Evolutionary conservation across 179 eudicot species (phyloP).

Genomic region (Heliamphora pulchella): DNA sequence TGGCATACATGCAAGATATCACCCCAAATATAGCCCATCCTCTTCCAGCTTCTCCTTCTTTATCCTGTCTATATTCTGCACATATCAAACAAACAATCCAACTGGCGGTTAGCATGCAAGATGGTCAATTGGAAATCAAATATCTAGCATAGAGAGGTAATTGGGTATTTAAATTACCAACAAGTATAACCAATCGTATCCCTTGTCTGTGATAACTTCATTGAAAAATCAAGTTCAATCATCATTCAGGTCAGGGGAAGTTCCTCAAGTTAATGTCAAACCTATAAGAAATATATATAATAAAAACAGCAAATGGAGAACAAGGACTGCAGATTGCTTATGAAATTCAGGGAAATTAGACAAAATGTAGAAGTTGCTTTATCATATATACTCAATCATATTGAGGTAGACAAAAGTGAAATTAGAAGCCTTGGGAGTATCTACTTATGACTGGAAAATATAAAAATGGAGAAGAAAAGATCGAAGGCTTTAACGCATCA

Average conservation of each 20-base stretch:
- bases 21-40: conserved; percentile 95
- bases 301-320: neutral
- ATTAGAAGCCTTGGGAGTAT: neutral
- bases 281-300: neutral
- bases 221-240: neutral
- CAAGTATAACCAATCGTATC: neutral
- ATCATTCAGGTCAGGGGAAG: conserved; percentile 3
- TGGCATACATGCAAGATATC: conserved; percentile 60
- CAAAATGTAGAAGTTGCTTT: neutral
- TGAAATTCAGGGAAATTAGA: neutral
- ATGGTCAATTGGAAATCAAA: neutral
- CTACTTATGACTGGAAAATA: neutral
- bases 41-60: conserved; percentile 39
- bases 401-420: neutral
- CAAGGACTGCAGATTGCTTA: neutral
- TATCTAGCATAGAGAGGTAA: neutral
- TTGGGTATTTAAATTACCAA: neutral
- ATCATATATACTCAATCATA: neutral
- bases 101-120: neutral
- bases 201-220: neutral
- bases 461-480: neutral
- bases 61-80: conserved; percentile 53
- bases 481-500: neutral
- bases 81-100: neutral
- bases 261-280: conserved; percentile 3